These are phyloP conservation scores for Stylosanthes scabra DNA, from an alignment of 331 rosid species.

Conservation along the genomic window DNA sequence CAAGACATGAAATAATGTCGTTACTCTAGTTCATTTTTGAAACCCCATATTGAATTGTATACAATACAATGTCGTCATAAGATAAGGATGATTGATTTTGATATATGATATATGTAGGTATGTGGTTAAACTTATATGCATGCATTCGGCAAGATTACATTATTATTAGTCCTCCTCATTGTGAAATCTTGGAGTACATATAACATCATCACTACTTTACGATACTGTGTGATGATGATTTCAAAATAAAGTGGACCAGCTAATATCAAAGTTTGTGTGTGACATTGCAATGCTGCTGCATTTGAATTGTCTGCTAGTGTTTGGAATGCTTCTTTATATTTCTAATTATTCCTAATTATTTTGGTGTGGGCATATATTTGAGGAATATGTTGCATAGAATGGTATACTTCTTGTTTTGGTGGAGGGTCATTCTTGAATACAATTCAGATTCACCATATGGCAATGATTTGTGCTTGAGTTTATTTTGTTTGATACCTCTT, in stretches of 20 bases:
- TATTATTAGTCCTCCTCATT: conserved; percentile 13
- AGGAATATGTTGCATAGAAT: no score
- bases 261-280: background rate
- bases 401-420: no score
- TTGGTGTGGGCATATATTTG: no score
- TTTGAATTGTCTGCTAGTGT: no score
- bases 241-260: conserved; percentile 39
- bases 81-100: background rate
- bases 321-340: no score
- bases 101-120: background rate
- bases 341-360: no score
- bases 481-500: conserved; percentile 32
- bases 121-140: background rate
- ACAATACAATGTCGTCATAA: background rate
- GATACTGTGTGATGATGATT: conserved; percentile 28
- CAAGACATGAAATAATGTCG: background rate
- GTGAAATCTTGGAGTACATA: conserved; percentile 26
- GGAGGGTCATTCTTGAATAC: no score
- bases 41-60: background rate
- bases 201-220: conserved; percentile 31
- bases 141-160: background rate
- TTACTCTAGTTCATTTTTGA: background rate
- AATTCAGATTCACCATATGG: background rate
- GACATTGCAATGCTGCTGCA: no score
- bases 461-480: conserved; percentile 14